phyloP scores from a whole-genome alignment of 768 basidiomycete species.

The Serendipita vermifera region DNA sequence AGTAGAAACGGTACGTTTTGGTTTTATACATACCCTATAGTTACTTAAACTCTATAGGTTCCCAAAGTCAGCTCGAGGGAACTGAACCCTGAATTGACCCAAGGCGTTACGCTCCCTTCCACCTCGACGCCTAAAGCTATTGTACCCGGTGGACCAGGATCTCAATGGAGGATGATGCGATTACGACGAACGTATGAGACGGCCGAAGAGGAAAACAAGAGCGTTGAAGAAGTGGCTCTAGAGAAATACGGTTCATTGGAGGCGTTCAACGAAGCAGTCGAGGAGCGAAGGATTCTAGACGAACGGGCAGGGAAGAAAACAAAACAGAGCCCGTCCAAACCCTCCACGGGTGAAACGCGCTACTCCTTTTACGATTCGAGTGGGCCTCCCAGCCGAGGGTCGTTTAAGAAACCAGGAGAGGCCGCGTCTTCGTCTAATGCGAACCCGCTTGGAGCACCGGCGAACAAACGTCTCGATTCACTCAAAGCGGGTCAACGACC shows the following conservation, averaged over 20 bases:
- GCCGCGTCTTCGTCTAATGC: constrained; percentile 44
- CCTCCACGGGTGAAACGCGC: constrained; percentile 32
- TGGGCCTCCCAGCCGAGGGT: constrained; percentile 59
- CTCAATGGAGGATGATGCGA: constrained; percentile 97
- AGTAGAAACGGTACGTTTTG: constrained; percentile 50
- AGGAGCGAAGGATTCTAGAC: constrained; percentile 76
- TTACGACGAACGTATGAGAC: constrained; percentile 80
- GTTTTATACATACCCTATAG: constrained; percentile 20
- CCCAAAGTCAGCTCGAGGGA: constrained; percentile 48
- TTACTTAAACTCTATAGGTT: constrained; percentile 33
- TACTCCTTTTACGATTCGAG: constrained; percentile 26
- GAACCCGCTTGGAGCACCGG: constrained; percentile 22
- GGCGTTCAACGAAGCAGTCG: constrained; percentile 78
- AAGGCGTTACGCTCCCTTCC: constrained; percentile 30
- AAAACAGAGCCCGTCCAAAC: constrained; percentile 27
- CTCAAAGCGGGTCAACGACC: constrained; percentile 48
- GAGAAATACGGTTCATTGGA: constrained; percentile 80
- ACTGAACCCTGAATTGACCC: constrained; percentile 44
- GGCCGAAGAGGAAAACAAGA: constrained; percentile 66
- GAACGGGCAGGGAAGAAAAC: constrained; percentile 48
- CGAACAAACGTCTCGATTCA: constrained; percentile 45
- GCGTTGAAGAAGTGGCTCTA: constrained; percentile 65
- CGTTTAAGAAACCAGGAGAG: constrained; percentile 75
- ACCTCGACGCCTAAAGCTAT: constrained; percentile 33
- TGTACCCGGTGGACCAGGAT: constrained; percentile 79